phyloP scores from a whole-genome alignment of 306 rosid species.

The Cicer judaicum region DNA sequence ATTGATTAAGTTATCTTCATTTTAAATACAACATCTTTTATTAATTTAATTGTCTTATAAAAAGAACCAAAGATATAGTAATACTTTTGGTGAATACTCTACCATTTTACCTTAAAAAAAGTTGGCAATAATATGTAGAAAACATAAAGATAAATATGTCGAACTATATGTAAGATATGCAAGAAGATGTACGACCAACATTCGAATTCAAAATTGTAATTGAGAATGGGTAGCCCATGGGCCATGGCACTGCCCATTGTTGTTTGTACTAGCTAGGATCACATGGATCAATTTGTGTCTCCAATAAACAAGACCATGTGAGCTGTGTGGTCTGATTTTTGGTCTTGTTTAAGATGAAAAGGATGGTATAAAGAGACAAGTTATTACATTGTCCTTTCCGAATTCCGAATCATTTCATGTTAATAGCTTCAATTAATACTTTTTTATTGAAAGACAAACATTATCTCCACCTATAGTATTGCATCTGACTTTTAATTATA shows the following conservation, averaged over 20 bases:
- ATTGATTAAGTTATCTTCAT: no score
- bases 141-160: conserved; percentile 35
- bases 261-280: conserved; percentile 2
- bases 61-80: no score
- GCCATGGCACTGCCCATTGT: conserved; percentile 43
- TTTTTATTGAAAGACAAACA: no score
- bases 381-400: conserved; percentile 37
- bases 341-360: conserved; percentile 26
- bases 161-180: conserved; percentile 20
- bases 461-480: no score
- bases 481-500: no score
- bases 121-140: conserved; percentile 30
- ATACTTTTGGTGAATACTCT: no score
- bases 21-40: no score
- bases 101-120: conserved; percentile 10
- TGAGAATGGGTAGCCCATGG: conserved; percentile 46
- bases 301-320: conserved; percentile 42
- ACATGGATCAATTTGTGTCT: conserved; percentile 31
- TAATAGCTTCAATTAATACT: no score
- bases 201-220: conserved; percentile 39
- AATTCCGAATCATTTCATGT: conserved; percentile 46
- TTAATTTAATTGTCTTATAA: no score
- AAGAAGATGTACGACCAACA: conserved; percentile 43
- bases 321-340: conserved; percentile 43
- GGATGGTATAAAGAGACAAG: conserved; percentile 44